Percentiles rank a stretch among this genome's conserved stretches.
Conservation (phyloP, 768 basidiomycete species). For the Xerocomellus amylosporus region DNA sequence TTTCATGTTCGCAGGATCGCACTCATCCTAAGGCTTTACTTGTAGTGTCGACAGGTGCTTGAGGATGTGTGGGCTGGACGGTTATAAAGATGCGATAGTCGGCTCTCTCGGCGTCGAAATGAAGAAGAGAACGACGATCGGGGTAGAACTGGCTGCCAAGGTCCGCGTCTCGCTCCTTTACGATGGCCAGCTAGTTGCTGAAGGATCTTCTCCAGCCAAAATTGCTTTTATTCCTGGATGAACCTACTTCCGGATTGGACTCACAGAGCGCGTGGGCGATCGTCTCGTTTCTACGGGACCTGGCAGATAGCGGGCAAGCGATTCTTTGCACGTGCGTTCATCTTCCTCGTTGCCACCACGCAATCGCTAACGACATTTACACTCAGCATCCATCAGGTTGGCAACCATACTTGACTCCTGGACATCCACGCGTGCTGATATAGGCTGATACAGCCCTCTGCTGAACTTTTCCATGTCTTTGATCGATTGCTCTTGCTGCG, state of each 20-base stretch:
- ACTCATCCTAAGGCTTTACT: neutral
- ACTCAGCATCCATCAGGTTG: constrained; percentile 42
- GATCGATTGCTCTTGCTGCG: constrained; percentile 75
- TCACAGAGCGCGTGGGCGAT: constrained; percentile 88
- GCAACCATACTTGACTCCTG: neutral
- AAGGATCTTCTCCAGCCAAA: constrained; percentile 47
- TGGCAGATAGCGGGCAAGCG: constrained; percentile 80
- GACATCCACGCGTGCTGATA: neutral
- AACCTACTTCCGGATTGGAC: constrained; percentile 86
- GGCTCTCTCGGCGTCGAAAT: constrained; percentile 68
- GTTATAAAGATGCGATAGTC: constrained; percentile 64
- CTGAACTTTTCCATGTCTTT: constrained; percentile 78
- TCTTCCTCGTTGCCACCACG: neutral
- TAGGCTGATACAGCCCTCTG: constrained; percentile 55
- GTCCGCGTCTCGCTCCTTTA: constrained; percentile 1
- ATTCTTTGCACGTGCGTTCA: constrained; percentile 82
- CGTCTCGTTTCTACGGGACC: constrained; percentile 65
- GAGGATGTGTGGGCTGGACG: constrained; percentile 62
- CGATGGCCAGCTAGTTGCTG: neutral
- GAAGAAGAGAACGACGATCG: constrained; percentile 81
- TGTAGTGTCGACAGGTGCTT: constrained; percentile 56
- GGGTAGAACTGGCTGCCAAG: constrained; percentile 84
- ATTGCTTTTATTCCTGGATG: constrained; percentile 81
- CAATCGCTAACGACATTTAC: neutral
- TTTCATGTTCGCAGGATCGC: neutral